Conservation (phyloP, 495 filamentous ascomycete species). For the Pyronema domesticum region DNA sequence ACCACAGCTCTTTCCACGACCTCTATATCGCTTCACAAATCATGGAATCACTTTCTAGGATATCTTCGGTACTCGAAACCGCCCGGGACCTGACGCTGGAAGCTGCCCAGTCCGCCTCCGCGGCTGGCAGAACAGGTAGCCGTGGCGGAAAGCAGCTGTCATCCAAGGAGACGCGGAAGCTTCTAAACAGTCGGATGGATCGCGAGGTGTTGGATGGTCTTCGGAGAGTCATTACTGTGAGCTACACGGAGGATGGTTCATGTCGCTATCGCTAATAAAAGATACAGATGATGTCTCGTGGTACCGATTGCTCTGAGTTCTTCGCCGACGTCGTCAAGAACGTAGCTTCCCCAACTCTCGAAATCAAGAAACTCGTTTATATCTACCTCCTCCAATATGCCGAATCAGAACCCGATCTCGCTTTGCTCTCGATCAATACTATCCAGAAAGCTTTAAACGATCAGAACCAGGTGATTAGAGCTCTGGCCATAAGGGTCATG, state of each 20-base stretch:
- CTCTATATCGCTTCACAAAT: not conserved
- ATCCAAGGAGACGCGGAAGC: slow-evolving; percentile 62
- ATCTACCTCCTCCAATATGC: slow-evolving; percentile 93
- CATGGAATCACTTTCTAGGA: slow-evolving; percentile 97
- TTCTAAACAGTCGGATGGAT: slow-evolving; percentile 86
- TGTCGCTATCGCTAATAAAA: not conserved
- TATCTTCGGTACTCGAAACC: slow-evolving; percentile 85
- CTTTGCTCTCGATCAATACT: slow-evolving; percentile 89
- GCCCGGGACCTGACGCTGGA: slow-evolving; percentile 93
- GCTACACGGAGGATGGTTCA: slow-evolving; percentile 13
- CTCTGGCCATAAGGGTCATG: slow-evolving; percentile 85
- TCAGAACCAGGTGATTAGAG: slow-evolving; percentile 70
- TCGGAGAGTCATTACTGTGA: slow-evolving; percentile 73
- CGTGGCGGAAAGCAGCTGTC: slow-evolving; percentile 34
- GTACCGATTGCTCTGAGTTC: slow-evolving; percentile 63
- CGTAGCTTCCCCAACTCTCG: slow-evolving; percentile 72
- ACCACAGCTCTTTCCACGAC: not conserved
- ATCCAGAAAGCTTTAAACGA: slow-evolving; percentile 95
- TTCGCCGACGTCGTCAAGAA: slow-evolving; percentile 96
- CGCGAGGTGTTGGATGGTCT: slow-evolving; percentile 83
- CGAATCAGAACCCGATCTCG: slow-evolving; percentile 84
- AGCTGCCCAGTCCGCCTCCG: slow-evolving; percentile 61
- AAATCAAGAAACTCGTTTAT: slow-evolving; percentile 95
- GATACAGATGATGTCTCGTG: slow-evolving; percentile 74
- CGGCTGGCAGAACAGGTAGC: slow-evolving; percentile 30